phyloP scores from a whole-genome alignment of 176 grass and related monocot species.

The Avena atlantica region DNA sequence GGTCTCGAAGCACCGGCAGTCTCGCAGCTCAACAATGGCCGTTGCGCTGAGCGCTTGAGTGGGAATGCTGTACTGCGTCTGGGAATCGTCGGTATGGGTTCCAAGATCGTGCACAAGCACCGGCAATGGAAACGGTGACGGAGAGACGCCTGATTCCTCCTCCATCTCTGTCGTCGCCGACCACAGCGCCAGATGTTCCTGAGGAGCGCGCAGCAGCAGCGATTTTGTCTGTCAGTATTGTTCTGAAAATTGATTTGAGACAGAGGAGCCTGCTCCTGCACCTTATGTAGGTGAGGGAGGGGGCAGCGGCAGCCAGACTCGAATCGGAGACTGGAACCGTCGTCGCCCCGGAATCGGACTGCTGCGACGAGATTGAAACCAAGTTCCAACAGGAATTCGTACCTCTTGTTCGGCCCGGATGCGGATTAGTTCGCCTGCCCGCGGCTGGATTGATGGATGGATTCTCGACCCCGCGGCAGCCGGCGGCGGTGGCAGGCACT shows the following conservation, averaged over 20 bases:
- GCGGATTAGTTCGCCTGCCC: no score
- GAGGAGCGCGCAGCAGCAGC: no score
- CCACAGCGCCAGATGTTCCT: no score
- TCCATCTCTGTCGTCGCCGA: no score
- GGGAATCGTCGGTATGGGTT: not conserved
- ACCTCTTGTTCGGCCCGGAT: no score
- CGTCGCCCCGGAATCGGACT: not conserved
- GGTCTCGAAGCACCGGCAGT: not conserved
- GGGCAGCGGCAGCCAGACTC: not conserved
- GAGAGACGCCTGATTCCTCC: not conserved
- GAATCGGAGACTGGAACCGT: not conserved
- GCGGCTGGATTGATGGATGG: no score
- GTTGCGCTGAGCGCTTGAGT: not conserved
- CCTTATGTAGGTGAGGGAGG: not conserved
- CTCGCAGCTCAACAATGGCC: not conserved
- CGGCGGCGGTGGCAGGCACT: no score
- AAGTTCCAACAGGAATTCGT: no score
- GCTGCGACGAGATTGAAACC: not conserved
- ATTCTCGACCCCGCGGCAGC: no score
- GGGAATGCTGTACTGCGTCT: not conserved
- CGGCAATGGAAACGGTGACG: not conserved
- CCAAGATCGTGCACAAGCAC: conserved; percentile 9
- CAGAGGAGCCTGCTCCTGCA: no score
- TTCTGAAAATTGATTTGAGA: no score
- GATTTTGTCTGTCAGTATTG: no score